phyloP scores from a whole-genome alignment of 2,329 filamentous ascomycete genomes.

The Diaporthe nobilis region DNA sequence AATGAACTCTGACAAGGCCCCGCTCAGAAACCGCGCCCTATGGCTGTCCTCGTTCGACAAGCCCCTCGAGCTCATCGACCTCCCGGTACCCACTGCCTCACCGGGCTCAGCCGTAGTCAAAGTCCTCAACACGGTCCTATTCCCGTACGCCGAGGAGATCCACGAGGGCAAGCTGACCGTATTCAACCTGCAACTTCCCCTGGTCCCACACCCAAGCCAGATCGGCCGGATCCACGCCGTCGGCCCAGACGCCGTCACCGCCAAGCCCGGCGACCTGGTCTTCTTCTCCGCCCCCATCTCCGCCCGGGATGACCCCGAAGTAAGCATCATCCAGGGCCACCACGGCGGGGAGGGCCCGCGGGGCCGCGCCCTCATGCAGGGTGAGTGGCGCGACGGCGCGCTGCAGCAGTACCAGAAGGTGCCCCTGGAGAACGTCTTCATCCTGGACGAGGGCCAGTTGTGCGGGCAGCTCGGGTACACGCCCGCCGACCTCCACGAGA shows the following conservation, averaged over 20 bases:
- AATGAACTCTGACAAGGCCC: background rate
- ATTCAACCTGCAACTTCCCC: background rate
- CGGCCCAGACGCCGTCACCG: background rate
- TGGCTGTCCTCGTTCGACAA: slow-evolving; percentile 6
- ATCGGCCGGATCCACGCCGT: background rate
- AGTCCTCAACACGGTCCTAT: background rate
- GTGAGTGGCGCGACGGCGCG: slow-evolving; percentile 27
- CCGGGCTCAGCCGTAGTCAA: background rate
- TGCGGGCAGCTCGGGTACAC: slow-evolving; percentile 49
- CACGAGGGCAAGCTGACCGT: background rate
- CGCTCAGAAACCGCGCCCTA: background rate
- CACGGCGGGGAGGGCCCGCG: background rate
- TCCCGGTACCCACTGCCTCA: background rate
- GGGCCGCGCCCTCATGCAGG: slow-evolving; percentile 10
- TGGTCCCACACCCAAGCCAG: background rate
- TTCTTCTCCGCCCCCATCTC: background rate
- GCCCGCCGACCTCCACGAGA: slow-evolving; percentile 51
- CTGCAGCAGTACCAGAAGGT: slow-evolving; percentile 22
- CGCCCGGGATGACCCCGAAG: background rate
- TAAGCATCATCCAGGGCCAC: background rate
- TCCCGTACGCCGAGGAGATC: background rate
- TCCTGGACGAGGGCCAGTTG: slow-evolving; percentile 45
- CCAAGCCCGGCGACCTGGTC: slow-evolving; percentile 1
- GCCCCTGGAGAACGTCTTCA: slow-evolving; percentile 47
- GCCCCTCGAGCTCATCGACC: background rate